A percentile compares a stretch with the other conserved stretches of the same genome.
phyloP scores from a whole-genome alignment of 2,329 filamentous ascomycete genomes.

The Cytospora schulzeri region DNA sequence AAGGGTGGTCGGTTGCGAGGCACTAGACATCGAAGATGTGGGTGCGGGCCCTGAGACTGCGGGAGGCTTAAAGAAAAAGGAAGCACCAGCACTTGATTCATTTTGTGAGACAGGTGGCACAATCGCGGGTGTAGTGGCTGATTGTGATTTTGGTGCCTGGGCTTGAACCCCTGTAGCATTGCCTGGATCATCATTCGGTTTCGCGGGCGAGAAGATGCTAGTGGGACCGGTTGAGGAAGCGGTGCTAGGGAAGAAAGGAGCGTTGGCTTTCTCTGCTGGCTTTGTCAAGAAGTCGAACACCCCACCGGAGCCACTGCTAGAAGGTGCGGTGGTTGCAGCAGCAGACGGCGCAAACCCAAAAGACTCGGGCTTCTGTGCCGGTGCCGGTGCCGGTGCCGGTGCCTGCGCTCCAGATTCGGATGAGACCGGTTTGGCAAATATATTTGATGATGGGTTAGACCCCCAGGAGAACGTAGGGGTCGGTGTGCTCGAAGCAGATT shows the following conservation, averaged over 20 bases:
- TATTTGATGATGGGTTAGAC: not conserved
- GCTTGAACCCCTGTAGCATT: not conserved
- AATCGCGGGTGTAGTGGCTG: not conserved
- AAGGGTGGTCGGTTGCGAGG: not conserved
- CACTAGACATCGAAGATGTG: not conserved
- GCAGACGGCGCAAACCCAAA: constrained; percentile 7
- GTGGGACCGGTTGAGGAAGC: not conserved
- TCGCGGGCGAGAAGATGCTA: not conserved
- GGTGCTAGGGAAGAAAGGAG: not conserved
- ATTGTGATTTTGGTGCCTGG: not conserved
- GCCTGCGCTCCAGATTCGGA: not conserved
- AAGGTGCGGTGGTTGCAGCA: not conserved
- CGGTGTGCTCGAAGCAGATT: not conserved
- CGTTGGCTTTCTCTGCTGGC: not conserved
- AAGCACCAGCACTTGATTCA: not conserved
- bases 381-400: not conserved
- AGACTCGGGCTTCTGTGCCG: constrained; percentile 4
- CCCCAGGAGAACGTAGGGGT: not conserved
- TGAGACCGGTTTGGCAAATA: not conserved
- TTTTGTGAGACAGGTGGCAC: not conserved
- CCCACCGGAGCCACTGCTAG: not conserved
- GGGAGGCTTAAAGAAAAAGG: not conserved
- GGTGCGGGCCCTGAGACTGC: not conserved
- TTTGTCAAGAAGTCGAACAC: constrained; percentile 21
- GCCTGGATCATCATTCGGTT: not conserved